Evolutionary conservation across 2,329 filamentous ascomycete species (phyloP).

Genomic region (Biscogniauxia mediterranea): DNA sequence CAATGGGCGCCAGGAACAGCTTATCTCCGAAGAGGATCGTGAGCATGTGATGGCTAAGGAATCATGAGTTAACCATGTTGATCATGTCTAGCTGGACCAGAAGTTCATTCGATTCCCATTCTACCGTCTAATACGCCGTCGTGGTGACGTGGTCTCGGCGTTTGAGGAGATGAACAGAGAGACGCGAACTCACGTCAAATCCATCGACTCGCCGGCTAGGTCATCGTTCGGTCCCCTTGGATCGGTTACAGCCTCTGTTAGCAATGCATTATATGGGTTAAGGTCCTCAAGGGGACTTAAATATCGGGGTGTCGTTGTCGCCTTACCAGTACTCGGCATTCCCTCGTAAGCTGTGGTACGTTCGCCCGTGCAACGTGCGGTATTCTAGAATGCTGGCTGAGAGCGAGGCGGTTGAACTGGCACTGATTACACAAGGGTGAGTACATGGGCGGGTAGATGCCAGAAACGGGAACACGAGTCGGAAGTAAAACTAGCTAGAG

Average conservation of each 20-base stretch:
- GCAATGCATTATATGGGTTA: background rate
- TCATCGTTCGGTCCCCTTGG: background rate
- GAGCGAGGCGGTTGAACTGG: slow-evolving; percentile 33
- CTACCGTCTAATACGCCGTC: background rate
- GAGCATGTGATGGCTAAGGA: slow-evolving; percentile 18
- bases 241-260: background rate
- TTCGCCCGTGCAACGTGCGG: slow-evolving; percentile 31
- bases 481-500: background rate
- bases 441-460: background rate
- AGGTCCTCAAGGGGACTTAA: background rate
- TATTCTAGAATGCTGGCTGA: slow-evolving; percentile 33
- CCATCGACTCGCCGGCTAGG: slow-evolving; percentile 2
- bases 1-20: slow-evolving; percentile 19
- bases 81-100: background rate
- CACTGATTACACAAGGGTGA: slow-evolving; percentile 8
- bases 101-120: background rate
- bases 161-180: background rate
- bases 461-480: background rate
- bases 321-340: slow-evolving; percentile 31
- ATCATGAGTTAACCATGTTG: background rate
- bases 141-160: too few relatives aligned
- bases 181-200: slow-evolving; percentile 13
- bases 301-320: too few relatives aligned
- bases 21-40: slow-evolving; percentile 16
- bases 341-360: slow-evolving; percentile 30